A percentile compares a stretch with the other conserved stretches of the same genome.
Evolutionary conservation across 2,329 filamentous ascomycete genomes (phyloP).

Genomic region (Neonectria sp.): DNA sequence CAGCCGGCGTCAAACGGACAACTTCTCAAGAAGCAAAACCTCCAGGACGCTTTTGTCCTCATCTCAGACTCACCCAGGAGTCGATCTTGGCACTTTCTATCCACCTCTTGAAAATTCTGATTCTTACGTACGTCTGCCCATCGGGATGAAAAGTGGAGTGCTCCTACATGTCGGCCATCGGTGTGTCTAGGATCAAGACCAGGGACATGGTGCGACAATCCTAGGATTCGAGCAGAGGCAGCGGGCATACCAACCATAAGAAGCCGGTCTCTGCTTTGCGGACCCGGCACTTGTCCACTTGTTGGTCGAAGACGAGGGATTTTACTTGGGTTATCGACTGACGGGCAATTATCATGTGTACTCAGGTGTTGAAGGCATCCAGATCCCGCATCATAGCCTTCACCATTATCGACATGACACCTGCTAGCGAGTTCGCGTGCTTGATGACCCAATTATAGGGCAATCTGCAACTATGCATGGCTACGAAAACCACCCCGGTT

Average conservation of each 20-base stretch:
- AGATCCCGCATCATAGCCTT: not conserved
- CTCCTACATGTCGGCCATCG: constrained; percentile 8
- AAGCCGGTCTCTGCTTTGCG: not conserved
- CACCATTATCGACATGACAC: not conserved
- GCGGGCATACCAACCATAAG: not conserved
- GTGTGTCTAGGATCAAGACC: not conserved
- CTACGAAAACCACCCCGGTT: constrained; percentile 6
- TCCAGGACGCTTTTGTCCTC: not conserved
- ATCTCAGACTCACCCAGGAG: not conserved
- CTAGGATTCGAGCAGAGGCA: constrained; percentile 3
- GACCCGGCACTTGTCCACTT: not conserved
- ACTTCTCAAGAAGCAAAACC: not conserved
- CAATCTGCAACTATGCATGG: not conserved
- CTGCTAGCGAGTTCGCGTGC: not conserved
- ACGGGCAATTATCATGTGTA: not conserved
- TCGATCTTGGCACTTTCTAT: not conserved
- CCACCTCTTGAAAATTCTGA: constrained; percentile 4
- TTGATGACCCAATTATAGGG: not conserved
- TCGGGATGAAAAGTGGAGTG: constrained; percentile 17
- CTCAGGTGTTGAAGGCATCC: not conserved
- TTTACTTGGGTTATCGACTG: not conserved
- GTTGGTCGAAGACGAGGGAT: not conserved
- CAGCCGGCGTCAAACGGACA: not conserved
- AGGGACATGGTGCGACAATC: constrained; percentile 15
- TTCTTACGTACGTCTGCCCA: constrained; percentile 1